Percentiles rank a stretch among this genome's conserved stretches.
Conservation (phyloP, 148 eudicot species). For the Nepenthes mirabilis region DNA sequence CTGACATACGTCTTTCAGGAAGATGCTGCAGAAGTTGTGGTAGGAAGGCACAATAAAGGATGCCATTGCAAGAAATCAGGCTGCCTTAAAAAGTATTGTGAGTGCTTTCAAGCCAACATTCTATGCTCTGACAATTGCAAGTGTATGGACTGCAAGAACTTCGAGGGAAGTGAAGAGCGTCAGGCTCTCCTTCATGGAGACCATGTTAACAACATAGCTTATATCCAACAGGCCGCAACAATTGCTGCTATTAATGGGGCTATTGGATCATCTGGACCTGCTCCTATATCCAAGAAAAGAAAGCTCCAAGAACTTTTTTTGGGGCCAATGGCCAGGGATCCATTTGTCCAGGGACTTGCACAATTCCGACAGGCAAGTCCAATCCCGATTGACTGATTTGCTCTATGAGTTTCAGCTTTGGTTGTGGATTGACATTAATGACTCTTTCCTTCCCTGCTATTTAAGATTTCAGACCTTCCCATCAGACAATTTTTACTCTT, state of each 20-base stretch:
- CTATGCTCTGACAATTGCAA: slow-evolving; percentile 94
- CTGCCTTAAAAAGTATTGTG: slow-evolving; percentile 93
- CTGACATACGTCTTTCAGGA: slow-evolving; percentile 32
- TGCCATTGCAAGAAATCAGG: slow-evolving; percentile 99
- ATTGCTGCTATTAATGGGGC: slow-evolving; percentile 98
- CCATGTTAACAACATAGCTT: slow-evolving; percentile 59
- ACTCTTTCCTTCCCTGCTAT: neutral
- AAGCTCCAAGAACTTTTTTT: slow-evolving; percentile 61
- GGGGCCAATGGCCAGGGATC: slow-evolving; percentile 48
- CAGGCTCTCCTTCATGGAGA: slow-evolving; percentile 91
- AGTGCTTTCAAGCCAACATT: slow-evolving; percentile 95
- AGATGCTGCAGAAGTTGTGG: slow-evolving; percentile 54
- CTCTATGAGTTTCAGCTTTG: too few species aligned
- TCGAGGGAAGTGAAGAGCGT: slow-evolving; percentile 97
- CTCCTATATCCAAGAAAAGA: slow-evolving; percentile 58
- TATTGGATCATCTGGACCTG: slow-evolving; percentile 88
- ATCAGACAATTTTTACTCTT: neutral
- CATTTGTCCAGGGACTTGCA: slow-evolving; percentile 36
- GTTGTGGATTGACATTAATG: neutral
- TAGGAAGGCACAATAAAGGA: slow-evolving; percentile 91
- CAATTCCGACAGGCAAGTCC: slow-evolving; percentile 52
- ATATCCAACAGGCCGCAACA: slow-evolving; percentile 75
- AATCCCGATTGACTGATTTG: neutral
- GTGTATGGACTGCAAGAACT: slow-evolving; percentile 96
- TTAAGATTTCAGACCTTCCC: neutral